Conservation (phyloP, 495 filamentous ascomycete species). For the Penicillium bialowiezense region DNA sequence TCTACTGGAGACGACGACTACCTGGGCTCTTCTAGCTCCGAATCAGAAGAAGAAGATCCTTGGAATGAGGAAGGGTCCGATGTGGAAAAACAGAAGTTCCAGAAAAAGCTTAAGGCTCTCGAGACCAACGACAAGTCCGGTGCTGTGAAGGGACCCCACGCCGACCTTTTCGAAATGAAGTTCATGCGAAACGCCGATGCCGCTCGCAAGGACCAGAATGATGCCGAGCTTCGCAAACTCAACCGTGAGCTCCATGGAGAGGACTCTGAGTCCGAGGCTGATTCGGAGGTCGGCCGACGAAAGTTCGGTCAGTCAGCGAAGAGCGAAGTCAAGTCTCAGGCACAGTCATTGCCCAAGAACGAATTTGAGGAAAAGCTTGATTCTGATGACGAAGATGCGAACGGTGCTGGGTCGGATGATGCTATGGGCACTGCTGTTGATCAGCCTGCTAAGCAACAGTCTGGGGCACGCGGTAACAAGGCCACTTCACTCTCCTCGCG, state of each 20-base stretch:
- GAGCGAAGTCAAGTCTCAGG: constrained; percentile 19
- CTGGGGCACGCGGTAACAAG: constrained; percentile 16
- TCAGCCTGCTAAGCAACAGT: constrained; percentile 23
- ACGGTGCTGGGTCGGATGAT: constrained; percentile 21
- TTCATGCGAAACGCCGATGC: constrained; percentile 93
- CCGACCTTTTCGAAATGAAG: constrained; percentile 68
- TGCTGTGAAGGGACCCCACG: constrained; percentile 37
- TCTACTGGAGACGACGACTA: constrained; percentile 49
- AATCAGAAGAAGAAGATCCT: constrained; percentile 56
- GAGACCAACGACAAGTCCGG: constrained; percentile 36
- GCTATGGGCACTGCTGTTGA: constrained; percentile 22
- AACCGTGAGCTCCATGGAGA: constrained; percentile 66
- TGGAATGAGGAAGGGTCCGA: constrained; percentile 55
- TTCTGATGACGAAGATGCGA: constrained; percentile 51
- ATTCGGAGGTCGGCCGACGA: constrained; percentile 59
- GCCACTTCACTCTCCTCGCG: constrained; percentile 13
- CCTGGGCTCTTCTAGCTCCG: constrained; percentile 47
- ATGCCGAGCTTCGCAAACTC: constrained; percentile 72
- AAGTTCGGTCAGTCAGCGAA: constrained; percentile 55
- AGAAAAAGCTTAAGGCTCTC: constrained; percentile 58
- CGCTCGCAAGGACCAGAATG: constrained; percentile 70
- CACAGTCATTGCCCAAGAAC: constrained; percentile 31
- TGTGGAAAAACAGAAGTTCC: constrained; percentile 47
- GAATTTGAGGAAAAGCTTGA: constrained; percentile 59
- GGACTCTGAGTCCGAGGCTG: constrained; percentile 54